Conservation (phyloP, 2,329 filamentous ascomycete species). For the Fusarium multiceps region DNA sequence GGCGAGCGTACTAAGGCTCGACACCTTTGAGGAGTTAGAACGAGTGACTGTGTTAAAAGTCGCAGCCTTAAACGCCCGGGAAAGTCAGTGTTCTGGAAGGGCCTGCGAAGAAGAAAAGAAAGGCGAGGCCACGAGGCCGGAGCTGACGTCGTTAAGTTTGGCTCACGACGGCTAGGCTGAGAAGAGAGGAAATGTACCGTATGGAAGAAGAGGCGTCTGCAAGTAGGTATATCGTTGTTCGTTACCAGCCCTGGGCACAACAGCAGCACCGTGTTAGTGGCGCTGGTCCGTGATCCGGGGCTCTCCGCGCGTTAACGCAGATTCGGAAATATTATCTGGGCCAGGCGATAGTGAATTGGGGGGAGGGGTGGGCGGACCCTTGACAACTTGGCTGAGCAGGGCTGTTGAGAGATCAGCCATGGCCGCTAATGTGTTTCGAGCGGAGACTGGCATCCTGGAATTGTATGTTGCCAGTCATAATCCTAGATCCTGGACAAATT, state of each 20-base stretch:
- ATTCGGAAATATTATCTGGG: slow-evolving; percentile 63
- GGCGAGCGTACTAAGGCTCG: slow-evolving; percentile 9
- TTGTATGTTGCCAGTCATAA: slow-evolving; percentile 41
- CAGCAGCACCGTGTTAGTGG: slow-evolving; percentile 51
- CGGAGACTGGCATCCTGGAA: slow-evolving; percentile 51
- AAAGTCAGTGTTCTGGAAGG: slow-evolving; percentile 37
- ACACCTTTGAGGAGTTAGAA: slow-evolving; percentile 23
- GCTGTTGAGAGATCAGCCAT: slow-evolving; percentile 55
- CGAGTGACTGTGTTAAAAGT: slow-evolving; percentile 31
- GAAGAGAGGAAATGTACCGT: slow-evolving; percentile 43
- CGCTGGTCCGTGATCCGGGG: slow-evolving; percentile 55
- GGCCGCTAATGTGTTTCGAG: slow-evolving; percentile 57
- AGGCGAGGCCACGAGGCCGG: slow-evolving; percentile 45
- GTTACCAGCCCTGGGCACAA: slow-evolving; percentile 47
- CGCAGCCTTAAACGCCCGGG: slow-evolving; percentile 18
- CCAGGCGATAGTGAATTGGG: slow-evolving; percentile 53
- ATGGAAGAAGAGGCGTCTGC: slow-evolving; percentile 45
- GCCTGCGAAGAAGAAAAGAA: slow-evolving; percentile 39
- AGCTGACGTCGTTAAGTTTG: slow-evolving; percentile 45
- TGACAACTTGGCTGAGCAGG: slow-evolving; percentile 51
- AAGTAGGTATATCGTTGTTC: slow-evolving; percentile 50
- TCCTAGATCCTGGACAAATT: slow-evolving; percentile 42
- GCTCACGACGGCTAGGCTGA: slow-evolving; percentile 40
- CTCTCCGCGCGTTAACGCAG: slow-evolving; percentile 59
- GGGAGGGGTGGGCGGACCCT: slow-evolving; percentile 53